Evolutionary conservation across 2,329 filamentous ascomycete genomes (phyloP).

Genomic region (Mariannaea elegans): DNA sequence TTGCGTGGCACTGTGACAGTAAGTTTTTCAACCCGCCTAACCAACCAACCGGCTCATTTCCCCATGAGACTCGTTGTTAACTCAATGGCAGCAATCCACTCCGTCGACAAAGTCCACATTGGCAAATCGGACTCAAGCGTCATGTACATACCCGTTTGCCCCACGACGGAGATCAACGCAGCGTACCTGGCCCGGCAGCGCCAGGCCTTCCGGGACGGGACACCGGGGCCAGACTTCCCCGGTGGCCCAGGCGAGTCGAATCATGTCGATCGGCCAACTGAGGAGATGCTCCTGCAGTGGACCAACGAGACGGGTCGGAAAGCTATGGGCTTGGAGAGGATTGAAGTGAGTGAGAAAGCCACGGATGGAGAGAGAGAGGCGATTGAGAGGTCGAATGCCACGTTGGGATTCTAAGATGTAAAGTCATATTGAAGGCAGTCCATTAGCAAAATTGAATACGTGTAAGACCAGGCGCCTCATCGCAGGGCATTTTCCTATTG

Average conservation of each 20-base stretch:
- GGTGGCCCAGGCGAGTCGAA: conserved; percentile 73
- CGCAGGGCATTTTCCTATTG: background rate
- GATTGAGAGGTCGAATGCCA: conserved; percentile 53
- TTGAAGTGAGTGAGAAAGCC: conserved; percentile 41
- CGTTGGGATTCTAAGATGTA: conserved; percentile 51
- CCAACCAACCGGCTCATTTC: background rate
- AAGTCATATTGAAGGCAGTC: background rate
- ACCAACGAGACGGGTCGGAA: conserved; percentile 47
- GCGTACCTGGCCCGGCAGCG: conserved; percentile 76
- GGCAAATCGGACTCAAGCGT: conserved; percentile 82
- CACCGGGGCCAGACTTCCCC: conserved; percentile 75
- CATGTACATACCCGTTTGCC: conserved; percentile 88
- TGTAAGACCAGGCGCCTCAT: too few relatives aligned
- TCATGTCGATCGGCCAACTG: conserved; percentile 58
- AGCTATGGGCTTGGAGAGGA: conserved; percentile 56
- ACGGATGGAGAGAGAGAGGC: conserved; percentile 48
- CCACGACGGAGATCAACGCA: conserved; percentile 78
- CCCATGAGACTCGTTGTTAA: conserved; percentile 12
- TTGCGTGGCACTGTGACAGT: conserved; percentile 86
- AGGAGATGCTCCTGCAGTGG: conserved; percentile 47
- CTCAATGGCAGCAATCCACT: conserved; percentile 68
- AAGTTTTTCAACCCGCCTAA: conserved; percentile 27
- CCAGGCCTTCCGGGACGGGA: conserved; percentile 73
- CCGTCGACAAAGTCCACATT: conserved; percentile 81
- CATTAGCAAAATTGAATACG: background rate